A percentile compares a stretch with the other conserved stretches of the same genome.
These are phyloP conservation scores for Lactarius sanguifluus DNA, from an alignment of 768 basidiomycete species.

Conservation along the genomic window DNA sequence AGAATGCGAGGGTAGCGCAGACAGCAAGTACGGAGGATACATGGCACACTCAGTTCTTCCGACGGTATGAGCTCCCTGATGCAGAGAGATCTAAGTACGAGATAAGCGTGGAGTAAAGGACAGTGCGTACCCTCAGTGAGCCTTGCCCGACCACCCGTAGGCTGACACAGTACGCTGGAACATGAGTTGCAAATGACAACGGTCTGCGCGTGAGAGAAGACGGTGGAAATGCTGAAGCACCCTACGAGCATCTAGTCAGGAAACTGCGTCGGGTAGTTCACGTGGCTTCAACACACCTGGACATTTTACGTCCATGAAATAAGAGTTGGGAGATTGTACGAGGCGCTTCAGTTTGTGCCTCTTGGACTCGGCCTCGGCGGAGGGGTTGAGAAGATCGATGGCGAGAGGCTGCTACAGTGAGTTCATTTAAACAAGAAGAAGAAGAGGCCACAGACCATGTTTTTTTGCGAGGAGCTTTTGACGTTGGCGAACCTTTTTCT, in stretches of 20 bases:
- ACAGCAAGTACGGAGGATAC: constrained; percentile 31
- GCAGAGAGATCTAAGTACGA: constrained; percentile 24
- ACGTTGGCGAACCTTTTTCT: constrained; percentile 17
- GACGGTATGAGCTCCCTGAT: constrained; percentile 94
- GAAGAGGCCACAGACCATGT: constrained; percentile 22
- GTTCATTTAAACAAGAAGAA: background rate
- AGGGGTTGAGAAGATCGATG: constrained; percentile 96
- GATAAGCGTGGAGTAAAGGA: constrained; percentile 11
- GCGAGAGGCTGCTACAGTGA: constrained; percentile 76
- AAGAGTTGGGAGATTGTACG: constrained; percentile 97
- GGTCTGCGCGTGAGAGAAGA: constrained; percentile 99
- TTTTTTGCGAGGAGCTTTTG: constrained; percentile 15
- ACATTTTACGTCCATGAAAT: constrained; percentile 99
- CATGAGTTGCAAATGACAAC: constrained; percentile 94
- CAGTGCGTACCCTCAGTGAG: constrained; percentile 86
- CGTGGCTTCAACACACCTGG: constrained; percentile 60
- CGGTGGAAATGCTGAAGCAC: constrained; percentile 93
- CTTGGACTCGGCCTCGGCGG: constrained; percentile 77
- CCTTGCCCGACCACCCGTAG: constrained; percentile 96
- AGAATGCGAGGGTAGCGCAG: constrained; percentile 28
- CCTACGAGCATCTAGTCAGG: constrained; percentile 45
- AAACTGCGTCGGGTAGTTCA: background rate
- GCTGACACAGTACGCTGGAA: constrained; percentile 94
- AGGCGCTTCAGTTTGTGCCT: constrained; percentile 99
- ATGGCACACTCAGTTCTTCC: constrained; percentile 69